Conservation (phyloP, 73 alveolate genomes). For the Paramecium sexaurelia region DNA sequence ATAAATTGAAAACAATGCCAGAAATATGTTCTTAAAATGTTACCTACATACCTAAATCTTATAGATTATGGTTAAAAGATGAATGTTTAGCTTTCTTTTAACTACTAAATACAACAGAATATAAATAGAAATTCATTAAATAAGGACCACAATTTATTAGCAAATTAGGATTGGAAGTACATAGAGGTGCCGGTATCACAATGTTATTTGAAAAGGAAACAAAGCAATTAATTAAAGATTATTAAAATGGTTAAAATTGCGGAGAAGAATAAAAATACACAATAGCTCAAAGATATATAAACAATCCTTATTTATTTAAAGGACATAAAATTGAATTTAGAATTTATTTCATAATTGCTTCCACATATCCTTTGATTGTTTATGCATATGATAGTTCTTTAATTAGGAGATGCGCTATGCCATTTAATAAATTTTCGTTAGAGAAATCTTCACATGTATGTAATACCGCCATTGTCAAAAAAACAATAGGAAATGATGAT, state of each 20-base stretch:
- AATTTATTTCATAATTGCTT: constrained; percentile 62
- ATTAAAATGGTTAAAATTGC: constrained; percentile 52
- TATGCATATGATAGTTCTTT: constrained; percentile 59
- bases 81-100: constrained; percentile 58
- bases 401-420: constrained; percentile 57
- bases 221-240: not conserved
- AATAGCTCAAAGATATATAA: constrained; percentile 54
- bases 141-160: constrained; percentile 53
- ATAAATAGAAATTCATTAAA: not conserved
- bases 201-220: constrained; percentile 13
- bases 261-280: not conserved
- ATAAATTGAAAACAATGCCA: not conserved
- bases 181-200: constrained; percentile 61
- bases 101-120: constrained; percentile 7
- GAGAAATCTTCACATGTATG: constrained; percentile 58
- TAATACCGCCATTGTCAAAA: constrained; percentile 59
- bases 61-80: constrained; percentile 42
- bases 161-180: constrained; percentile 62
- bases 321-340: constrained; percentile 63
- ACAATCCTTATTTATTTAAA: constrained; percentile 54
- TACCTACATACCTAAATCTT: constrained; percentile 59
- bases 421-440: constrained; percentile 20
- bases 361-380: constrained; percentile 55
- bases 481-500: not conserved
- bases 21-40: constrained; percentile 7